phyloP scores from a whole-genome alignment of 2,329 filamentous ascomycete genomes.

The Colletotrichum siamense region DNA sequence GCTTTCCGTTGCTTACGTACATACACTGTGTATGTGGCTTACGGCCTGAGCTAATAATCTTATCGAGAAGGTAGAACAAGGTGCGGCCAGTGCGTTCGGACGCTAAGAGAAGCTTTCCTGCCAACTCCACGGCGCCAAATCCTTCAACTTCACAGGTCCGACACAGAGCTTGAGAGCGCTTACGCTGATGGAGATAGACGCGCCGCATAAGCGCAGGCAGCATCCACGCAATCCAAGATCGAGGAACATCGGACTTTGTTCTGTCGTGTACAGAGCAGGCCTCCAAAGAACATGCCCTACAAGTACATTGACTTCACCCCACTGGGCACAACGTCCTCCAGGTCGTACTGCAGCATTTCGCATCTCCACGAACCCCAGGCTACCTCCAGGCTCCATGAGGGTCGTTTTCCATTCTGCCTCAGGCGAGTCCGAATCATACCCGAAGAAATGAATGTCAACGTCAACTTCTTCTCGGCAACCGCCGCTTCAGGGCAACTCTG shows the following conservation, averaged over 20 bases:
- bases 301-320: neutral
- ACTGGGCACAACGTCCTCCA: neutral
- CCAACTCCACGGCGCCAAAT: slow-evolving; percentile 15
- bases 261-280: neutral
- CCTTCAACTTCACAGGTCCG: neutral
- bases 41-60: neutral
- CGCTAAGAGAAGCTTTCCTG: slow-evolving; percentile 11
- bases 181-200: neutral
- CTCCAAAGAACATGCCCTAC: neutral
- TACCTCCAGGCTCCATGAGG: neutral
- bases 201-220: neutral
- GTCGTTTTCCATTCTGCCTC: neutral
- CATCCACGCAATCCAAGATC: neutral
- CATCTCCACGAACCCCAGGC: neutral
- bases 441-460: neutral
- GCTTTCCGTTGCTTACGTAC: neutral
- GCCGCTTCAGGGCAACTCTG: neutral
- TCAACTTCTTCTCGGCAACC: neutral
- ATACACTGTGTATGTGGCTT: neutral
- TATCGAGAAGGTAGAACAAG: slow-evolving; percentile 4
- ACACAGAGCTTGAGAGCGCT: slow-evolving; percentile 1
- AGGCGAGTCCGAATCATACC: neutral
- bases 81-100: slow-evolving; percentile 22
- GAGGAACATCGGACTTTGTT: neutral
- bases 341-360: neutral